phyloP scores from a whole-genome alignment of 1,139 yeast genomes.

The Zygosaccharomyces pseudobailii region DNA sequence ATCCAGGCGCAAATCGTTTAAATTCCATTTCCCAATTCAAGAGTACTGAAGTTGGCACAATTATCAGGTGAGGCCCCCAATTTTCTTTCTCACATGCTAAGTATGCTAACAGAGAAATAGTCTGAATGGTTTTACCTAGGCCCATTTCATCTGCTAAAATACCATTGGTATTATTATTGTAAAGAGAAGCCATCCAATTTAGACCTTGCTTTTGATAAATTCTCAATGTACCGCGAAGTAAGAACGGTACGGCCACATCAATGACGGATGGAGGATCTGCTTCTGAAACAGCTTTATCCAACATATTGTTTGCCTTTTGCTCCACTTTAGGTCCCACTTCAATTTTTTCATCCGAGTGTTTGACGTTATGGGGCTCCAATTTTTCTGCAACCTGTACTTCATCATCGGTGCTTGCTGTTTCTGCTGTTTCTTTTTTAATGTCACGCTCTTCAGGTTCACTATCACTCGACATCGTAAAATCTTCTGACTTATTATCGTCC shows the following conservation, averaged over 20 bases:
- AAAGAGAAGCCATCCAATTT: slow-evolving; percentile 93
- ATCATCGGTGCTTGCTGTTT: slow-evolving; percentile 4
- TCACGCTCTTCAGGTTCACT: slow-evolving; percentile 16
- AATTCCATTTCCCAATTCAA: slow-evolving; percentile 99
- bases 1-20: slow-evolving; percentile 97
- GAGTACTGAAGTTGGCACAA: slow-evolving; percentile 98
- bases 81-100: slow-evolving; percentile 88
- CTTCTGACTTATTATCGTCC: slow-evolving; percentile 20
- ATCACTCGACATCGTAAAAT: slow-evolving; percentile 6
- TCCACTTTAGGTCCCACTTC: slow-evolving; percentile 5
- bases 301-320: slow-evolving; percentile 16
- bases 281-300: slow-evolving; percentile 21
- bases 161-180: slow-evolving; percentile 90
- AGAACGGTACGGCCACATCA: slow-evolving; percentile 68
- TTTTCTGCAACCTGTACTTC: slow-evolving; percentile 6
- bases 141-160: slow-evolving; percentile 99
- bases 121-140: slow-evolving; percentile 93
- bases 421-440: slow-evolving; percentile 10
- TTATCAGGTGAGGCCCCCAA: slow-evolving; percentile 97
- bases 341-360: slow-evolving; percentile 9
- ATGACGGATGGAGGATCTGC: slow-evolving; percentile 49
- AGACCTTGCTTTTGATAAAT: slow-evolving; percentile 94
- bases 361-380: slow-evolving; percentile 9
- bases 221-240: slow-evolving; percentile 78
- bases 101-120: slow-evolving; percentile 80